These are phyloP conservation scores for Tricholomella constricta DNA, from an alignment of 768 basidiomycete species.

Conservation along the genomic window DNA sequence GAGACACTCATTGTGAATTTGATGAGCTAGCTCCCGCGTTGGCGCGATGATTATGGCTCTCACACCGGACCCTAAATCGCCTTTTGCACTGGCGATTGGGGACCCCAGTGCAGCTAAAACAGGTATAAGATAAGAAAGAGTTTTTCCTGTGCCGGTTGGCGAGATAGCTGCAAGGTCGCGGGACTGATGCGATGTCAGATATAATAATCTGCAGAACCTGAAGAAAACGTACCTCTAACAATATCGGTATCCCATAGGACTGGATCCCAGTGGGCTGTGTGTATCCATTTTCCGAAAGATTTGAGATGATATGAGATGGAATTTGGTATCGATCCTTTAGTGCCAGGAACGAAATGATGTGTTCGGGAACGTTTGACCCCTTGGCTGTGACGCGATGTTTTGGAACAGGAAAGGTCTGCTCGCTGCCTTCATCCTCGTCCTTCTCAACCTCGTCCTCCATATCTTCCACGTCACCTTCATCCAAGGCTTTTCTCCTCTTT, in stretches of 20 bases:
- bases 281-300: constrained; percentile 63
- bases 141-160: constrained; percentile 98
- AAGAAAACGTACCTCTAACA: constrained; percentile 62
- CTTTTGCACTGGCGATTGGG: constrained; percentile 53
- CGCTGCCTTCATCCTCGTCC: constrained; percentile 13
- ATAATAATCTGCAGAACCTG: neutral
- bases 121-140: constrained; percentile 88
- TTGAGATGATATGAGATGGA: constrained; percentile 61
- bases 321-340: constrained; percentile 60
- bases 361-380: constrained; percentile 67
- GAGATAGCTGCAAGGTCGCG: constrained; percentile 93
- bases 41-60: constrained; percentile 86
- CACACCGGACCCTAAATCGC: constrained; percentile 55
- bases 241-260: constrained; percentile 74
- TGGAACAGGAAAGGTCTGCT: constrained; percentile 27
- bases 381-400: constrained; percentile 74
- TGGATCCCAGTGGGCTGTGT: constrained; percentile 79
- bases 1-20: constrained; percentile 89
- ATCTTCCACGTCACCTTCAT: constrained; percentile 25
- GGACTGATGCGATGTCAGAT: constrained; percentile 40
- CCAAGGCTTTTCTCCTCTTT: constrained; percentile 38
- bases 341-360: constrained; percentile 58
- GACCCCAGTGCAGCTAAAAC: constrained; percentile 61
- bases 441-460: constrained; percentile 22
- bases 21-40: constrained; percentile 93